Evolutionary conservation across 768 basidiomycete genomes (phyloP).

Genomic region (Calvatia gigantea): DNA sequence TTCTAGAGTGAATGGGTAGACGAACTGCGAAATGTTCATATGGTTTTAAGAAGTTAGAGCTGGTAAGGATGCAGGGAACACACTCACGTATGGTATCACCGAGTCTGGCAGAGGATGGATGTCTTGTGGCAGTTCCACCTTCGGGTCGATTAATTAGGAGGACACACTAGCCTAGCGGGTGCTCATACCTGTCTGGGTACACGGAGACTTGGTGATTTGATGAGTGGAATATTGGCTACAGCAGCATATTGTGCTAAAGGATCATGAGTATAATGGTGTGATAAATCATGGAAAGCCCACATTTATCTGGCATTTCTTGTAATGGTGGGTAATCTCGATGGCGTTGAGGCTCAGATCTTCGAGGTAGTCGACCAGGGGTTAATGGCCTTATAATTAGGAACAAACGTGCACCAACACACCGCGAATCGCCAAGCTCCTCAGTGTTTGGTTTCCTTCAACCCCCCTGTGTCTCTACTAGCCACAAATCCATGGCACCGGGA

Average conservation of each 20-base stretch:
- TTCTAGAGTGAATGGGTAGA: conserved; percentile 94
- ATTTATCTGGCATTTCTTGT: conserved; percentile 10
- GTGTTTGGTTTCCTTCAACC: background rate
- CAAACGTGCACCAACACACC: conserved; percentile 5
- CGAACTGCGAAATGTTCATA: conserved; percentile 59
- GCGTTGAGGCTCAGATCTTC: too few species aligned
- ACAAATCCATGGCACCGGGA: conserved; percentile 8
- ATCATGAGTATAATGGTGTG: background rate
- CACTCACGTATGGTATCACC: conserved; percentile 77
- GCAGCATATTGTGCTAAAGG: conserved; percentile 71
- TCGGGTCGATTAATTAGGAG: conserved; percentile 1
- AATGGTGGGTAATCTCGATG: background rate
- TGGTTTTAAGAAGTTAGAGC: conserved; percentile 40
- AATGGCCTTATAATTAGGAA: background rate
- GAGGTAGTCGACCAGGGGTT: too few species aligned
- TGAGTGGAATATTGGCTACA: conserved; percentile 74
- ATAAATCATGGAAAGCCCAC: background rate
- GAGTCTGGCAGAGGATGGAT: conserved; percentile 94
- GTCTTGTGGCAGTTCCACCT: conserved; percentile 87
- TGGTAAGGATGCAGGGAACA: conserved; percentile 25
- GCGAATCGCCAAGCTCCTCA: background rate
- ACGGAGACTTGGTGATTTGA: conserved; percentile 88
- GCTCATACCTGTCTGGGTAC: conserved; percentile 71
- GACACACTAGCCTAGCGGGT: background rate
- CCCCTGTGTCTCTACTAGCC: background rate